These are phyloP conservation scores for Trametes elegans DNA, from an alignment of 768 basidiomycete species.

Conservation along the genomic window DNA sequence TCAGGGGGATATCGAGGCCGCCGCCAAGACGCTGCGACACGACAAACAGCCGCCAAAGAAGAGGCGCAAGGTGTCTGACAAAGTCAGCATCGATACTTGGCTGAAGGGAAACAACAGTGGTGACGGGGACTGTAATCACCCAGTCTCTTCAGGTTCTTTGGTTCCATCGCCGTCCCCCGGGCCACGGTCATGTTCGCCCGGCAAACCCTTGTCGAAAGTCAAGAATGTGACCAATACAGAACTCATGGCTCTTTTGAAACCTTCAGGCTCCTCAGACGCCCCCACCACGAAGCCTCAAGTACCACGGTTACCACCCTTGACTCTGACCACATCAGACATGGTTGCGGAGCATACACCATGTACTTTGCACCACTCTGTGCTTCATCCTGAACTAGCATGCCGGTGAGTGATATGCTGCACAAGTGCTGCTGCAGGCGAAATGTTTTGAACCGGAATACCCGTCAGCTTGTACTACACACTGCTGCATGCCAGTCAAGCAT, in stretches of 20 bases:
- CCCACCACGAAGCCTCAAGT: conserved; percentile 29
- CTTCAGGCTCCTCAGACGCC: conserved; percentile 40
- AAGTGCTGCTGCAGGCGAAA: not conserved
- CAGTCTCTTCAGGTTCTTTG: too few relatives aligned
- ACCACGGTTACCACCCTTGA: conserved; percentile 49
- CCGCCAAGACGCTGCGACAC: conserved; percentile 43
- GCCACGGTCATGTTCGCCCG: not conserved
- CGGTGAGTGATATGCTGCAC: conserved; percentile 16
- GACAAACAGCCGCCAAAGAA: conserved; percentile 29
- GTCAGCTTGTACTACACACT: conserved; percentile 67
- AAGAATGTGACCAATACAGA: conserved; percentile 38
- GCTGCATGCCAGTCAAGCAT: conserved; percentile 56
- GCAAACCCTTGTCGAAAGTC: conserved; percentile 16
- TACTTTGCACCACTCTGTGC: conserved; percentile 64
- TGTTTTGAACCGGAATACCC: conserved; percentile 14
- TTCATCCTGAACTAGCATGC: conserved; percentile 75
- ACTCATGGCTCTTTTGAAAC: conserved; percentile 57
- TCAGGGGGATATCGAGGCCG: conserved; percentile 54
- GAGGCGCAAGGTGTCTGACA: conserved; percentile 45
- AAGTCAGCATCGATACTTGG: conserved; percentile 53
- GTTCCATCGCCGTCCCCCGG: too few relatives aligned
- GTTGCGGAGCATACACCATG: conserved; percentile 72
- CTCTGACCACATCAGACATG: conserved; percentile 58
- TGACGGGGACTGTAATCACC: too few relatives aligned
- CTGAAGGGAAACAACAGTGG: conserved; percentile 32